Percentiles rank a stretch among this genome's conserved stretches.
Evolutionary conservation across 495 filamentous ascomycete species (phyloP).

Genomic region (Endocarpon pusillum): DNA sequence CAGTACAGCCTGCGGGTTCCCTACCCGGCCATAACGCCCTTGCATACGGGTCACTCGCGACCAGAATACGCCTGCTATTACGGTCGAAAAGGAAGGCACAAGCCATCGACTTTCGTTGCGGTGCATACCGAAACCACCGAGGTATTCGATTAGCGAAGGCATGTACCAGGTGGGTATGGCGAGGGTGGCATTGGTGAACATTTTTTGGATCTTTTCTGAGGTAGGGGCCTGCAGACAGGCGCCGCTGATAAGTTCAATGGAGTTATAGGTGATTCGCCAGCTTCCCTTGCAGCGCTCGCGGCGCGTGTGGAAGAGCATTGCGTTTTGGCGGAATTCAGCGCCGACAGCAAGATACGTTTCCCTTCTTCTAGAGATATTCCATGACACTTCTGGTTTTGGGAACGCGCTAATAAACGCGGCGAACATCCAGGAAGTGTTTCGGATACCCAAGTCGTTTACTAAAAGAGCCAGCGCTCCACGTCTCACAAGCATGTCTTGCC

Average conservation of each 20-base stretch:
- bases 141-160: slow-evolving; percentile 5
- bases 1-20: no score
- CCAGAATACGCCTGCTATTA: slow-evolving; percentile 5
- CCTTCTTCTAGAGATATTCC: no score
- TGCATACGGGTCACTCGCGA: slow-evolving; percentile 4
- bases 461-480: no score
- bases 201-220: slow-evolving; percentile 2
- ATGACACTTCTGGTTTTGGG: no score
- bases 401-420: no score
- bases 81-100: slow-evolving; percentile 3
- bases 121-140: slow-evolving; percentile 4
- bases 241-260: slow-evolving; percentile 7
- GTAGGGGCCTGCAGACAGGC: slow-evolving; percentile 1
- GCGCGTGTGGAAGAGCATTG: slow-evolving; percentile 4
- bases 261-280: slow-evolving; percentile 6
- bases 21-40: background rate
- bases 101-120: slow-evolving; percentile 4
- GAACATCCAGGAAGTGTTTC: no score
- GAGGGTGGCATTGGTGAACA: slow-evolving; percentile 8
- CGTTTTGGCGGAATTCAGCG: no score
- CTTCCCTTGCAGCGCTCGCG: slow-evolving; percentile 5
- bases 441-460: no score
- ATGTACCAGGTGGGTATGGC: slow-evolving; percentile 3
- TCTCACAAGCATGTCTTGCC: no score
- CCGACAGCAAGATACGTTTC: no score